These are phyloP conservation scores for Cicer chorassanicum DNA, from an alignment of 306 rosid species.

Conservation along the genomic window DNA sequence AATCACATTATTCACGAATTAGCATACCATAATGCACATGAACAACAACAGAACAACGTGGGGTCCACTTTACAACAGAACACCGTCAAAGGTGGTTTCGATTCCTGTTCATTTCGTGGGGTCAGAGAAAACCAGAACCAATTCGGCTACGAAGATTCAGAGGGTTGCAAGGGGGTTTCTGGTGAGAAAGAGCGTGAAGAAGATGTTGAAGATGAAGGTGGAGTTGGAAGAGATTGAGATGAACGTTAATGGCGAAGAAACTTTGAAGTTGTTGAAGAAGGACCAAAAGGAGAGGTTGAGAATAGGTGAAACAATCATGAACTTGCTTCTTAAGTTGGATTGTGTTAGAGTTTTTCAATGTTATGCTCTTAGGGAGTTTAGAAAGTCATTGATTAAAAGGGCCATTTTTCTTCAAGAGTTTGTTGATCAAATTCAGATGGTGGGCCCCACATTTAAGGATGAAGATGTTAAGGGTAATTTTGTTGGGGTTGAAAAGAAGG, in stretches of 20 bases:
- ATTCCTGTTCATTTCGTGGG: slow-evolving; percentile 66
- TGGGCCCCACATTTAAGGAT: not conserved
- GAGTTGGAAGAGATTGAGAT: slow-evolving; percentile 59
- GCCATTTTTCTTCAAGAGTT: slow-evolving; percentile 71
- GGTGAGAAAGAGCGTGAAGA: slow-evolving; percentile 67
- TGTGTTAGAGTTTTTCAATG: slow-evolving; percentile 57
- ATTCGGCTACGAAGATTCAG: slow-evolving; percentile 63
- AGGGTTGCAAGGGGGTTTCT: slow-evolving; percentile 61
- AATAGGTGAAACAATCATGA: slow-evolving; percentile 68
- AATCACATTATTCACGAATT: not conserved
- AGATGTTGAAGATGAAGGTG: slow-evolving; percentile 49
- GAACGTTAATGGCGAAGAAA: slow-evolving; percentile 37
- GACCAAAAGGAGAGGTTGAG: slow-evolving; percentile 62
- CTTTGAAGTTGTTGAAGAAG: slow-evolving; percentile 45
- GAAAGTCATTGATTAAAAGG: slow-evolving; percentile 63
- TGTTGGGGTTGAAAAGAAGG: not conserved
- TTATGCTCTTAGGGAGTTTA: slow-evolving; percentile 61
- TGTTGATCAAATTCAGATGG: slow-evolving; percentile 53
- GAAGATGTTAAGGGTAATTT: not conserved
- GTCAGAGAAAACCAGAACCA: slow-evolving; percentile 39
- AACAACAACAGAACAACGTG: slow-evolving; percentile 34
- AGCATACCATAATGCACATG: slow-evolving; percentile 31
- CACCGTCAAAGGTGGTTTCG: slow-evolving; percentile 55
- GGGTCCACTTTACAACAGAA: slow-evolving; percentile 42
- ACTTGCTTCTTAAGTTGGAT: slow-evolving; percentile 66